Conservation (phyloP, 352 stramenopile species). For the Pythium myriotylum region DNA sequence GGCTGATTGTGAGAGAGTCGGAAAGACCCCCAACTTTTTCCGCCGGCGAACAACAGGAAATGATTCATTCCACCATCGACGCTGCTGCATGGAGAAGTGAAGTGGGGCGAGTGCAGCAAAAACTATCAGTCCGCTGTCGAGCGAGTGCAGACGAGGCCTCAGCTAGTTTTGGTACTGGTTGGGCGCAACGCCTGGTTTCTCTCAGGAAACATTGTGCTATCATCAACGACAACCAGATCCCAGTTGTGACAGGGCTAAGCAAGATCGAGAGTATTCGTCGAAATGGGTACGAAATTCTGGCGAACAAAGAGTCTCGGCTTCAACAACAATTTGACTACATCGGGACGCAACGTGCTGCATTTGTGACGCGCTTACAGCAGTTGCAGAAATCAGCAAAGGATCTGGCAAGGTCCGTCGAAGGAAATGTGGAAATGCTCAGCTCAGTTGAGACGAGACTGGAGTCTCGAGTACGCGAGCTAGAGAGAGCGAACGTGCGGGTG, state of each 20-base stretch:
- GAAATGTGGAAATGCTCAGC: not conserved
- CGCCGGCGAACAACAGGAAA: constrained; percentile 3
- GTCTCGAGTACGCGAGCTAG: constrained; percentile 5
- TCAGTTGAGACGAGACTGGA: constrained; percentile 1
- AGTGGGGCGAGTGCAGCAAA: constrained; percentile 11
- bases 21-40: not conserved
- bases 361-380: constrained; percentile 4
- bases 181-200: no score
- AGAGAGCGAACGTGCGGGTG: constrained; percentile 15
- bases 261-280: not conserved
- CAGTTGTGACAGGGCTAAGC: no score
- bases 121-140: constrained; percentile 8
- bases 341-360: not conserved
- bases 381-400: not conserved
- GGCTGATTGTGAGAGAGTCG: constrained; percentile 23
- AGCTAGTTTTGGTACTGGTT: no score
- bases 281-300: not conserved
- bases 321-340: constrained; percentile 3
- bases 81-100: constrained; percentile 19
- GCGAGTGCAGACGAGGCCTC: not conserved
- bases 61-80: constrained; percentile 29
- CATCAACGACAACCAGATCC: no score
- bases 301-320: not conserved
- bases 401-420: constrained; percentile 1
- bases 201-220: no score